Evolutionary conservation across 2,329 filamentous ascomycete species (phyloP).

Genomic region (Paecilomyces fulvus): DNA sequence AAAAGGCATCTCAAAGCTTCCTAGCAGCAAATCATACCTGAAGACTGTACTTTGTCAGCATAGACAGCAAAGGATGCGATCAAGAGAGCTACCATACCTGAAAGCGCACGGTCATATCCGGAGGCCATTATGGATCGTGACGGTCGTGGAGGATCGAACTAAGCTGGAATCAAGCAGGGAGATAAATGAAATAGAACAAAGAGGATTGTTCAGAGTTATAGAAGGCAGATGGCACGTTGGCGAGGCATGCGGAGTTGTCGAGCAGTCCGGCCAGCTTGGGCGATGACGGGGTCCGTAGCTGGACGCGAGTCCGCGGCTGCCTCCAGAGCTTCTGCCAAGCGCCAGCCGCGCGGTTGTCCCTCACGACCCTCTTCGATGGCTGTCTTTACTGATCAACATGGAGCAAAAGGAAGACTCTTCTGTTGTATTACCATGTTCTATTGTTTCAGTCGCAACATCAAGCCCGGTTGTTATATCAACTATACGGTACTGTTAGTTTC

Average conservation of each 20-base stretch:
- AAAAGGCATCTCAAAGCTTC: conserved; percentile 11
- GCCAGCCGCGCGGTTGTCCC: conserved; percentile 18
- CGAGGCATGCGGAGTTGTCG: neutral
- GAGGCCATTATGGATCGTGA: conserved; percentile 59
- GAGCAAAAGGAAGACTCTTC: no score
- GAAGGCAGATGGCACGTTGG: neutral
- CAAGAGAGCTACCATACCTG: conserved; percentile 57
- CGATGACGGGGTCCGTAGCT: conserved; percentile 17
- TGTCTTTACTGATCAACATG: no score
- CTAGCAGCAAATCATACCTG: conserved; percentile 45
- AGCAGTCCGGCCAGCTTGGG: conserved; percentile 4
- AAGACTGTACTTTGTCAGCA: conserved; percentile 61
- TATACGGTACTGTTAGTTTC: no score
- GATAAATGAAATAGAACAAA: neutral
- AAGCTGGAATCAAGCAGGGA: neutral
- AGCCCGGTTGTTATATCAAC: no score
- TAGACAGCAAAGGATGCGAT: conserved; percentile 8
- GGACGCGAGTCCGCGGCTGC: conserved; percentile 19
- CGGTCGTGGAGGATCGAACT: neutral
- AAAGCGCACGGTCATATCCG: conserved; percentile 98
- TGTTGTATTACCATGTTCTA: no score
- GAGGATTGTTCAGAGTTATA: neutral
- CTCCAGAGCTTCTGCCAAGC: conserved; percentile 15
- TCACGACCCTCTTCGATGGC: conserved; percentile 1
- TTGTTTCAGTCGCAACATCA: no score